These are phyloP conservation scores for Aquilaria sinensis DNA, from an alignment of 345 rosid species.

Conservation along the genomic window DNA sequence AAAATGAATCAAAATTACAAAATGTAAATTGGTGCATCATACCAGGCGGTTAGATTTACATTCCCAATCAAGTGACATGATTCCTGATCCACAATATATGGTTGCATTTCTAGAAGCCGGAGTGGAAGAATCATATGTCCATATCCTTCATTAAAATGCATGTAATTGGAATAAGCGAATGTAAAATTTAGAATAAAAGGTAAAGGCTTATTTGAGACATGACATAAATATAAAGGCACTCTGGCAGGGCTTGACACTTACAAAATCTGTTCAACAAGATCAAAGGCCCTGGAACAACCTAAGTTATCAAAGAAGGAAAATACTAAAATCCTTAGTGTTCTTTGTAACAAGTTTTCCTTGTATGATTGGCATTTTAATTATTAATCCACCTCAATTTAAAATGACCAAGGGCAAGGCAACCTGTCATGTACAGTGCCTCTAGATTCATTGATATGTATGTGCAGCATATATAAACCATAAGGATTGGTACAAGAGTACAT, in stretches of 20 bases:
- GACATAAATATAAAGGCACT: no score
- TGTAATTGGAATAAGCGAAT: neutral
- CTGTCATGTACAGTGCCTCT: neutral
- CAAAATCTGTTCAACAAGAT: no score
- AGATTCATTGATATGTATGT: neutral
- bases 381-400: no score
- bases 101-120: constrained; percentile 77
- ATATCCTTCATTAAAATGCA: constrained; percentile 38
- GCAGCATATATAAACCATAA: neutral
- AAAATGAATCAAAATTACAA: constrained; percentile 9
- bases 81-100: constrained; percentile 67
- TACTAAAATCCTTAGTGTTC: no score
- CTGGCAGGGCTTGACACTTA: no score
- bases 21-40: constrained; percentile 9
- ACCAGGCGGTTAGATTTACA: constrained; percentile 79
- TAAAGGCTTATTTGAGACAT: constrained; percentile 5
- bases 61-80: constrained; percentile 75
- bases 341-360: no score
- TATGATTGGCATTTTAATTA: no score
- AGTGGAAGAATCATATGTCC: constrained; percentile 64
- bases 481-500: no score
- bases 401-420: no score
- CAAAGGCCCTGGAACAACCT: no score
- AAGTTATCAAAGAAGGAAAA: no score
- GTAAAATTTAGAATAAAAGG: constrained; percentile 4